Conservation (phyloP, 163 green algal species). For the Scenedesmus sp. region DNA sequence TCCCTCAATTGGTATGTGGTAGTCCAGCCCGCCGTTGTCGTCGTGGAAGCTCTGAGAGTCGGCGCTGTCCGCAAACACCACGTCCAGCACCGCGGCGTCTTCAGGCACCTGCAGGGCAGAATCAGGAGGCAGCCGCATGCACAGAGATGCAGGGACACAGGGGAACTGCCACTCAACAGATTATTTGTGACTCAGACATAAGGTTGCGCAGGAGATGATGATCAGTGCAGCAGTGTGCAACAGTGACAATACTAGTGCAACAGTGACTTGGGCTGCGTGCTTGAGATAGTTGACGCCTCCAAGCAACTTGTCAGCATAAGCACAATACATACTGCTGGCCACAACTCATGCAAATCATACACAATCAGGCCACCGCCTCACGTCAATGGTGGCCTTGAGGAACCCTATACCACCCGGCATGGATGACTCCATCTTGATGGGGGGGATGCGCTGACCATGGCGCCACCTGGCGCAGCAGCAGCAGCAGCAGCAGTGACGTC, state of each 20-base stretch:
- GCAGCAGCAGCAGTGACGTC: neutral
- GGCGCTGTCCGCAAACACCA: conserved; percentile 87
- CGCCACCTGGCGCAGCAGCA: conserved; percentile 58
- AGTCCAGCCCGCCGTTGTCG: conserved; percentile 93
- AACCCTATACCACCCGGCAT: conserved; percentile 57
- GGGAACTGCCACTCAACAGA: too few species aligned
- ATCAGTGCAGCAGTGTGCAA: too few species aligned
- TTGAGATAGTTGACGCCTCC: too few species aligned
- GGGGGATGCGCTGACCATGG: conserved; percentile 62
- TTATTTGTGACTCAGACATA: too few species aligned
- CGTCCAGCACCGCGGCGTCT: conserved; percentile 90
- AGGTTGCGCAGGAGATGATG: too few species aligned
- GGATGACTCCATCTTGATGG: conserved; percentile 66
- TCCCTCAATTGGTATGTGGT: conserved; percentile 85
- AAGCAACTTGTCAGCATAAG: too few species aligned
- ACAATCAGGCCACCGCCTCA: neutral
- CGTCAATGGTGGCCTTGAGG: conserved; percentile 61
- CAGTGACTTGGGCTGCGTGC: too few species aligned
- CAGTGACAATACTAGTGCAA: too few species aligned
- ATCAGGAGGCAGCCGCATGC: neutral
- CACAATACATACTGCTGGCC: too few species aligned
- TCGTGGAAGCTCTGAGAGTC: conserved; percentile 74
- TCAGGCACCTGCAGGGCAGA: conserved; percentile 66
- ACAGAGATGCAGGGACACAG: too few species aligned
- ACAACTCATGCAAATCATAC: too few species aligned